A percentile compares a stretch with the other conserved stretches of the same genome.
phyloP scores from a whole-genome alignment of 73 alveolate species.

The Paramecium primaurelia region DNA sequence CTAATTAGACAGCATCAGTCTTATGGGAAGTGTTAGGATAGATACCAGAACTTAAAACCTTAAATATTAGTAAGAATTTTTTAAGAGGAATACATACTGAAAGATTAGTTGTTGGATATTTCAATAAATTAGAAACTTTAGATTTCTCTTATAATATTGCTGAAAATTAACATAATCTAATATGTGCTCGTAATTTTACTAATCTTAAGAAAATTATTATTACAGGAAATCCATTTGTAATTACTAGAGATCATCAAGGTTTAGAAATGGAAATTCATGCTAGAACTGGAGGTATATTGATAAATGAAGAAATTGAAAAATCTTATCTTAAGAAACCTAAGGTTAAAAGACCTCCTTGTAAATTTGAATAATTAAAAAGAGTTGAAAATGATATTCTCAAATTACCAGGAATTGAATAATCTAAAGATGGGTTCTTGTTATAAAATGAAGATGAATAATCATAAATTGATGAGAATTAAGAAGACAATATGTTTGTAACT shows the following conservation, averaged over 20 bases:
- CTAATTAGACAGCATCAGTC: conserved; percentile 19
- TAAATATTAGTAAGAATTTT: conserved; percentile 44
- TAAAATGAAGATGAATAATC: conserved; percentile 2
- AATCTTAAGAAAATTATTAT: conserved; percentile 34
- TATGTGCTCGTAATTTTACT: conserved; percentile 57
- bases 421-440: neutral
- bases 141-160: conserved; percentile 61
- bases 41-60: conserved; percentile 22
- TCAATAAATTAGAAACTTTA: neutral
- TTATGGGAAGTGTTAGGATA: conserved; percentile 54
- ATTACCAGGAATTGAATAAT: conserved; percentile 25
- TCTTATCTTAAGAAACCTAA: conserved; percentile 41
- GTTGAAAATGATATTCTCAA: conserved; percentile 55
- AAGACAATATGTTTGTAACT: conserved; percentile 54
- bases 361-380: conserved; percentile 55
- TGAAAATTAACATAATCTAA: conserved; percentile 56
- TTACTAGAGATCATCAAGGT: conserved; percentile 56
- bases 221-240: conserved; percentile 60
- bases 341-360: conserved; percentile 35
- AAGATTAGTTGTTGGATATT: conserved; percentile 49
- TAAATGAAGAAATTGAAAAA: conserved; percentile 57
- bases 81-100: conserved; percentile 62
- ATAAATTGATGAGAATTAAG: conserved; percentile 31
- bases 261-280: conserved; percentile 66
- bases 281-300: conserved; percentile 58